Evolutionary conservation across 768 basidiomycete species (phyloP), one percentile per base, ranked within the genome.

Genomic region (Podaxis carcinomalis): DNA sequence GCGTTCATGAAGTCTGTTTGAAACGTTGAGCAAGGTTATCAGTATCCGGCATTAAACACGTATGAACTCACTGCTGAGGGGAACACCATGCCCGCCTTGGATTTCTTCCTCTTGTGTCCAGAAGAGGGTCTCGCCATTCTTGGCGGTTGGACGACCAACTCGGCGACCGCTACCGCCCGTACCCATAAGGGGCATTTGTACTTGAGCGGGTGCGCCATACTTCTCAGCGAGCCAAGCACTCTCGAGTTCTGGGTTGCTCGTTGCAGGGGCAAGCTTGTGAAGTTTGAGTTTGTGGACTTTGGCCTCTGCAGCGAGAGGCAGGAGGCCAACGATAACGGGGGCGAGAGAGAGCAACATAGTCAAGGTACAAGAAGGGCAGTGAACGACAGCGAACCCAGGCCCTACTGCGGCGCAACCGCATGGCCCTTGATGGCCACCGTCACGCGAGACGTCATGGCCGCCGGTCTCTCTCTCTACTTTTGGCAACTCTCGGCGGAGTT

Each of bases 1-100:
- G 97, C 95, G 72, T 98, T 98, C 87, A 95, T 87, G 77, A 93
- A 98, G 80, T 98, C 95, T 97, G 59, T 16, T 47, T 21, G 56
- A 55, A 21, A 4, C 36, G 59, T 57, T 64, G 50, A 51, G 59
- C 65, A 42, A 46, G 0, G n/a, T 28, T 21, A 23, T 16, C 10
- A 23, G 9, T 4, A 23, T 49, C 21, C 23, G 47, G 32, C 42
- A 50, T 19, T 44, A n/a, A 57, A 37, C 27, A 35, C 23, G 49
- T 35, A 5, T 66, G n/a, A 32, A 80, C 92, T 64, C 68, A 96
- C 96, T 97, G 69, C 81, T 88, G 49, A 99, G 81, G 64, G 97
- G 96, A 56, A 98, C 91, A 40, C 76, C 74, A 72, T 98, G 96
- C 39, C 93, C 94, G 58, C 86, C 90, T 56, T 87, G 83, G 62